Conservation (phyloP, 2,329 filamentous ascomycete genomes). For the Periconia digitata region DNA sequence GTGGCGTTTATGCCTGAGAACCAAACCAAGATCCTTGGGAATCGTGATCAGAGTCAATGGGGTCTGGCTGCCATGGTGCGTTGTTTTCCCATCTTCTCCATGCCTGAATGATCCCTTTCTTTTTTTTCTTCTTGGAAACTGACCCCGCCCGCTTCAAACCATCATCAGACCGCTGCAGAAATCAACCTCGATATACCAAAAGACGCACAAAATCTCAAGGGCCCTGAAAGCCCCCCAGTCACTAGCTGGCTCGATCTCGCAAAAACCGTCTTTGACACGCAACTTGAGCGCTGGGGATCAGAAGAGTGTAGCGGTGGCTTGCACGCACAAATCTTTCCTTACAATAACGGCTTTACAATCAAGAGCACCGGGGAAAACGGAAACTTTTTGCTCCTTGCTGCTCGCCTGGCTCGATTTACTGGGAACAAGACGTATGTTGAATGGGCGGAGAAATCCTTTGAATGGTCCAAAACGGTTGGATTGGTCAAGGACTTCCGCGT, state of each 20-base stretch:
- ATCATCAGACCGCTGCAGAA: slow-evolving; percentile 67
- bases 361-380: slow-evolving; percentile 65
- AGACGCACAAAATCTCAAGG: too few relatives aligned
- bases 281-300: slow-evolving; percentile 68
- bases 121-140: too few relatives aligned
- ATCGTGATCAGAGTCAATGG: slow-evolving; percentile 74
- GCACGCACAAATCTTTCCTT: slow-evolving; percentile 72
- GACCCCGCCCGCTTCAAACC: too few relatives aligned
- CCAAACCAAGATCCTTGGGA: slow-evolving; percentile 53
- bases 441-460: slow-evolving; percentile 67
- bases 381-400: slow-evolving; percentile 76
- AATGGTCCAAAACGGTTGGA: slow-evolving; percentile 51
- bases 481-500: slow-evolving; percentile 53
- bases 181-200: slow-evolving; percentile 58
- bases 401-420: slow-evolving; percentile 69
- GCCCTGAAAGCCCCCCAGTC: neutral
- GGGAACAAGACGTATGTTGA: slow-evolving; percentile 56
- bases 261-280: slow-evolving; percentile 71
- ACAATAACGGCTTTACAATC: slow-evolving; percentile 63
- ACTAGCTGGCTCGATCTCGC: slow-evolving; percentile 62
- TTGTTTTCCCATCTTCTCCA: too few relatives aligned
- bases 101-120: too few relatives aligned
- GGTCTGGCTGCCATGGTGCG: slow-evolving; percentile 65
- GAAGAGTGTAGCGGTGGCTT: slow-evolving; percentile 66
- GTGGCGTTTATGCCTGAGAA: slow-evolving; percentile 45